A percentile compares a stretch with the other conserved stretches of the same genome.
Evolutionary conservation across 345 rosid species (phyloP).

Genomic region (Raphanus sativus): DNA sequence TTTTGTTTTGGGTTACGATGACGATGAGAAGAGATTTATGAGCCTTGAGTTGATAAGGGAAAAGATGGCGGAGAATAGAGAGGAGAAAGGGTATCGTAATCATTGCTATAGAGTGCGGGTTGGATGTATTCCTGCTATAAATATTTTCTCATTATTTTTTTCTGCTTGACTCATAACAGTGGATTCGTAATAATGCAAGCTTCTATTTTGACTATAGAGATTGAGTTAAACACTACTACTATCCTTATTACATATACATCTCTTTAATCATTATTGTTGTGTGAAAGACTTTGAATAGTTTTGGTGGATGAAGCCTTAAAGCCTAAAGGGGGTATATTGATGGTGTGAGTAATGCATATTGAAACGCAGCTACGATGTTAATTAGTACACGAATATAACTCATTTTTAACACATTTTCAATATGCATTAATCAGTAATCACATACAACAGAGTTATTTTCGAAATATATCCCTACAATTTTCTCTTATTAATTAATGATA

Average conservation of each 20-base stretch:
- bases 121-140: conserved; percentile 16
- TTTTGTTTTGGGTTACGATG: conserved; percentile 28
- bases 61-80: conserved; percentile 16
- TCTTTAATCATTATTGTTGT: conserved; percentile 1
- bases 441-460: too few species aligned
- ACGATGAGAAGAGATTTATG: conserved; percentile 21
- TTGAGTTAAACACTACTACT: neutral
- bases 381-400: neutral
- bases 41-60: conserved; percentile 26
- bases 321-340: neutral
- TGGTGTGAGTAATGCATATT: neutral
- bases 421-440: too few species aligned
- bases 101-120: conserved; percentile 23
- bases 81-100: conserved; percentile 23
- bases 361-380: neutral
- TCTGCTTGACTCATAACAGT: conserved; percentile 35
- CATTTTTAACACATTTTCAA: too few species aligned
- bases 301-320: neutral
- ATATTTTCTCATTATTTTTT: neutral
- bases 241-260: neutral
- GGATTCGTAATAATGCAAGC: conserved; percentile 21
- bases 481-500: neutral
- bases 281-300: neutral
- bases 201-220: conserved; percentile 13
- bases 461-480: neutral